A percentile compares a stretch with the other conserved stretches of the same genome.
phyloP scores from a whole-genome alignment of 2,329 filamentous ascomycete species.

The Aspergillus pseudoviridinutans region DNA sequence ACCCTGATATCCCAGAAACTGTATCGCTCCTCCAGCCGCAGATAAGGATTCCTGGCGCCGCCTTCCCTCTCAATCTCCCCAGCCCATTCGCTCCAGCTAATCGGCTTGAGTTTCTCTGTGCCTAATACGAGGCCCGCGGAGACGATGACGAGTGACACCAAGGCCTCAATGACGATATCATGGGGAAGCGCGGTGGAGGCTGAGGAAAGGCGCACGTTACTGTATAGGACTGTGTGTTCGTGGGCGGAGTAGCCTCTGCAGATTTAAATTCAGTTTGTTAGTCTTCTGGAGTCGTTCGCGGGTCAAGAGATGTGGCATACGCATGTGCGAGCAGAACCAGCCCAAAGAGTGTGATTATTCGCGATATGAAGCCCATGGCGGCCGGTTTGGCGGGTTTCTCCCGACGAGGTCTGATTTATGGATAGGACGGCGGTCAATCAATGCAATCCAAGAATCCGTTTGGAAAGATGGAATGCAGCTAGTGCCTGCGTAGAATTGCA shows the following conservation, averaged over 20 bases:
- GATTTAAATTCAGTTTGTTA: not conserved
- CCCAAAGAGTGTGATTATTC: constrained; percentile 67
- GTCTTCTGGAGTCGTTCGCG: constrained; percentile 1
- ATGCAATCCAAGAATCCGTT: no score
- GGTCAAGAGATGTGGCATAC: constrained; percentile 52
- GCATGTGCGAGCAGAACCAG: constrained; percentile 78
- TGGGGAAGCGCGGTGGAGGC: constrained; percentile 61
- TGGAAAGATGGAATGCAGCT: not conserved
- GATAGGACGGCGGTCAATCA: not conserved
- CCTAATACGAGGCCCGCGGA: constrained; percentile 76
- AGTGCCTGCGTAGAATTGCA: not conserved
- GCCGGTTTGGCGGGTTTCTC: not conserved
- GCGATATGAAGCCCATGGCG: constrained; percentile 68
- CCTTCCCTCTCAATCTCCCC: constrained; percentile 66
- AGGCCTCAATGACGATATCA: constrained; percentile 84
- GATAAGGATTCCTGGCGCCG: constrained; percentile 74
- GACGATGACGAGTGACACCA: constrained; percentile 75
- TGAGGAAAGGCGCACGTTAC: constrained; percentile 46
- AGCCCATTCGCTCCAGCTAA: constrained; percentile 77
- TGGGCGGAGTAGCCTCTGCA: constrained; percentile 90
- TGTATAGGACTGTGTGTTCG: constrained; percentile 76
- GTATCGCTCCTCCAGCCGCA: constrained; percentile 70
- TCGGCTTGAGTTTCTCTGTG: constrained; percentile 75
- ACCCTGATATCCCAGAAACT: constrained; percentile 87
- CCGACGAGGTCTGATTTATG: not conserved